Evolutionary conservation across 2,329 filamentous ascomycete species (phyloP).

Genomic region (Colletotrichum ledebouriae): DNA sequence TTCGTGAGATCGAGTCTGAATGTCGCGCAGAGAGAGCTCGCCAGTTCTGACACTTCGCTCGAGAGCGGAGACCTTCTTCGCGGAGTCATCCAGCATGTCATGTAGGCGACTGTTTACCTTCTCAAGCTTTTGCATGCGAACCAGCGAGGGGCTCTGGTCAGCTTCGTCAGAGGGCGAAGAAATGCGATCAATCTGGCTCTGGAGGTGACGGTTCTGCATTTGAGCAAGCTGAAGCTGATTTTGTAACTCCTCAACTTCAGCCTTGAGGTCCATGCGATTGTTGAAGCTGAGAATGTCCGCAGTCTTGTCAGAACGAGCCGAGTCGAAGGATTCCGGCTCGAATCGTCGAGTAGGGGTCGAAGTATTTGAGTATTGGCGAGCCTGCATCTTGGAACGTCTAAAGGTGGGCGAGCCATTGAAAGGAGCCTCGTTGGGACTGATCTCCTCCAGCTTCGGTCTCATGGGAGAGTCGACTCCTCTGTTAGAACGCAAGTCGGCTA

Average conservation of each 20-base stretch:
- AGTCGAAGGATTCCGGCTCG: constrained; percentile 76
- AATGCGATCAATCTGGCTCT: constrained; percentile 83
- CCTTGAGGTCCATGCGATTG: constrained; percentile 89
- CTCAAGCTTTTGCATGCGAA: constrained; percentile 91
- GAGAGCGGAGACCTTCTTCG: constrained; percentile 89
- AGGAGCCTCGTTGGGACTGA: constrained; percentile 85
- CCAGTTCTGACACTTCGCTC: constrained; percentile 90
- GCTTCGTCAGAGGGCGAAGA: constrained; percentile 72
- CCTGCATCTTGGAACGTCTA: constrained; percentile 67
- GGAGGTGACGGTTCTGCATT: constrained; percentile 94
- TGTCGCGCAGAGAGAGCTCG: constrained; percentile 88
- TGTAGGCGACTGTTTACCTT: constrained; percentile 92
- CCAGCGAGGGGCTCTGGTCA: constrained; percentile 83
- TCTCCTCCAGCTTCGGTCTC: constrained; percentile 86
- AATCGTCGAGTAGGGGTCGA: constrained; percentile 83
- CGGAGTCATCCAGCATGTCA: constrained; percentile 93
- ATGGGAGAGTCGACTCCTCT: constrained; percentile 76
- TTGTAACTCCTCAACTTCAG: constrained; percentile 91
- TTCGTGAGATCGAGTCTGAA: constrained; percentile 93
- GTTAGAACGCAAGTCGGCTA: constrained; percentile 81
- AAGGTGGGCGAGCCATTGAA: constrained; percentile 81
- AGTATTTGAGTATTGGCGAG: constrained; percentile 76
- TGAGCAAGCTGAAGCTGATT: constrained; percentile 94
- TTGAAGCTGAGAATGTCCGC: constrained; percentile 87
- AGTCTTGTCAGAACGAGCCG: constrained; percentile 86